phyloP scores from a whole-genome alignment of 2,329 filamentous ascomycete genomes.

The Didymella exigua region DNA sequence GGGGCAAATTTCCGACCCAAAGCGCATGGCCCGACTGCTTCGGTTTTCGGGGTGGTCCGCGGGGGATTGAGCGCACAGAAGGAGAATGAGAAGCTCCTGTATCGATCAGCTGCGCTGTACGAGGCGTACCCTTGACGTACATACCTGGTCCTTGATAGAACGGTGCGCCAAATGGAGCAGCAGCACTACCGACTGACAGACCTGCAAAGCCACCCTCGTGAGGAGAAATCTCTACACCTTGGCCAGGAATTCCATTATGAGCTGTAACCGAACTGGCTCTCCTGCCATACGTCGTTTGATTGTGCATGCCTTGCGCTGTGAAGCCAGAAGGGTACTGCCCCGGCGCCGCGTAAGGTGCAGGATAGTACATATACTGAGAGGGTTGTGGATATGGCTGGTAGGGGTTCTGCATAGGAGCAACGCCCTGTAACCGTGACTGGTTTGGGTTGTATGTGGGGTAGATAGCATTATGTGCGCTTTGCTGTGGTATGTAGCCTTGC shows the following conservation, averaged over 20 bases:
- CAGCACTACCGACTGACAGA: slow-evolving; percentile 23
- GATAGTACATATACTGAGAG: slow-evolving; percentile 46
- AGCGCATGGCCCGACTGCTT: slow-evolving; percentile 82
- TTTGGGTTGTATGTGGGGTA: slow-evolving; percentile 34
- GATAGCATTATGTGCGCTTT: slow-evolving; percentile 29
- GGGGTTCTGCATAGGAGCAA: slow-evolving; percentile 29
- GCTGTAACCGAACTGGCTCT: slow-evolving; percentile 33
- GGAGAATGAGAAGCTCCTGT: slow-evolving; percentile 30
- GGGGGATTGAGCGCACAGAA: slow-evolving; percentile 51
- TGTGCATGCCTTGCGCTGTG: slow-evolving; percentile 30
- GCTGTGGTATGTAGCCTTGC: slow-evolving; percentile 35
- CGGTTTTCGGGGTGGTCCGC: slow-evolving; percentile 70
- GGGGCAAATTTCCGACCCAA: slow-evolving; percentile 94
- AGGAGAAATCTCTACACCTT: slow-evolving; percentile 28
- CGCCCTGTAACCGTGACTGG: slow-evolving; percentile 33
- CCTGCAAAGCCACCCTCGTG: slow-evolving; percentile 28
- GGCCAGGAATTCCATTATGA: slow-evolving; percentile 26
- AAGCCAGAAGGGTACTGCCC: slow-evolving; percentile 36
- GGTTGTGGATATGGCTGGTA: slow-evolving; percentile 42
- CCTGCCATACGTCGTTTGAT: slow-evolving; percentile 38
- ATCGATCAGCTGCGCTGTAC: slow-evolving; percentile 1
- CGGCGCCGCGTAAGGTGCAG: slow-evolving; percentile 40
- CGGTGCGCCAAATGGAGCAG: slow-evolving; percentile 24
- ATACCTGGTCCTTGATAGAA: slow-evolving; percentile 10
- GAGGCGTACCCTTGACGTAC: not conserved